These are phyloP conservation scores for Monosporozyma servazzii DNA, from an alignment of 805 yeast genomes.

Conservation along the genomic window DNA sequence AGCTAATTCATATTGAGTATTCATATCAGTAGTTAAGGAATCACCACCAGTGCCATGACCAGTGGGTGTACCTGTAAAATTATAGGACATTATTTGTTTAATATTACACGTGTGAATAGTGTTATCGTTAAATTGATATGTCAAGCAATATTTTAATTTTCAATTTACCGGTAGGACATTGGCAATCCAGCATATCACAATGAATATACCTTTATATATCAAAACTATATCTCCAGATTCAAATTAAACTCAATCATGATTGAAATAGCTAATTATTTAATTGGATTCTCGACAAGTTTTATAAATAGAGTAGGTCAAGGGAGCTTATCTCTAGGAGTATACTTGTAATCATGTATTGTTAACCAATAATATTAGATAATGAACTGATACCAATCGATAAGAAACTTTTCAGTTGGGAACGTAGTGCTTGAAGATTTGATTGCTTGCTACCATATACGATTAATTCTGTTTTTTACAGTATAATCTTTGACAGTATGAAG, in stretches of 20 bases:
- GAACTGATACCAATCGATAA: neutral
- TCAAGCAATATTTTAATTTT: neutral
- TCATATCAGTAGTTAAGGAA: slow-evolving; percentile 62
- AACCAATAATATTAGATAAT: neutral
- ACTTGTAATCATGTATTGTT: neutral
- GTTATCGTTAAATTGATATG: neutral
- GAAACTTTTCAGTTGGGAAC: neutral
- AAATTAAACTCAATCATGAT: neutral
- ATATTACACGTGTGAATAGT: neutral
- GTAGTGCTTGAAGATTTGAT: neutral
- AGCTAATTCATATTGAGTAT: slow-evolving; percentile 57
- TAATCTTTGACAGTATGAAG: neutral
- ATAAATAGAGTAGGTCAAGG: neutral
- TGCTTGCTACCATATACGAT: neutral
- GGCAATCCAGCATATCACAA: neutral
- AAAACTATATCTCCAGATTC: neutral
- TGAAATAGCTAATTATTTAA: neutral
- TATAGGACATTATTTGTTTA: slow-evolving; percentile 18
- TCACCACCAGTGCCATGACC: slow-evolving; percentile 73
- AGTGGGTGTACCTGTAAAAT: slow-evolving; percentile 38
- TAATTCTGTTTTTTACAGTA: neutral
- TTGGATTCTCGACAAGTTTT: neutral
- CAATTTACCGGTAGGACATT: neutral
- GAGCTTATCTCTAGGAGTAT: neutral
- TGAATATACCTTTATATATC: neutral